phyloP scores from a whole-genome alignment of 1,284 basidiomycete species.

The Tylopilus sp. region DNA sequence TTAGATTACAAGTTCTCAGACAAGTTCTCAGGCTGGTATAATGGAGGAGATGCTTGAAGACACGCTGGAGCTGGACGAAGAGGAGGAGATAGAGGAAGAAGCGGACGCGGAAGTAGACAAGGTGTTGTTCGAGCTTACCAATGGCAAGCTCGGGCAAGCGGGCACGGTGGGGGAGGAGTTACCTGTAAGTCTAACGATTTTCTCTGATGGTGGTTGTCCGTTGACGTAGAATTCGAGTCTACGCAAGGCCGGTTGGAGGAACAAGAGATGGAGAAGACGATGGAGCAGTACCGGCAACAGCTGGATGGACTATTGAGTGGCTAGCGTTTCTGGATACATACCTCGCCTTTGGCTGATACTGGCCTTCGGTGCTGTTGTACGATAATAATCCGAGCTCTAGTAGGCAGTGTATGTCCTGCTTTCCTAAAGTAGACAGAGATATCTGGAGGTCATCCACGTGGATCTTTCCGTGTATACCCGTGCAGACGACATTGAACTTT shows the following conservation, averaged over 20 bases:
- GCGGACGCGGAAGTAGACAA: conserved; percentile 98
- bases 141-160: conserved; percentile 89
- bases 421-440: conserved; percentile 12
- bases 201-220: conserved; percentile 1
- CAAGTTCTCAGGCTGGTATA: conserved; percentile 69
- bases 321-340: conserved; percentile 33
- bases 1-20: conserved; percentile 8
- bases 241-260: conserved; percentile 64
- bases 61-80: conserved; percentile 82
- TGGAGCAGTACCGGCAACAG: conserved; percentile 85
- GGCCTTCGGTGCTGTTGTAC: conserved; percentile 3
- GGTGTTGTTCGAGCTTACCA: conserved; percentile 92
- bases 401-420: not conserved
- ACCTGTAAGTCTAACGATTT: conserved; percentile 58
- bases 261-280: conserved; percentile 77
- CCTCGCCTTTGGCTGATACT: conserved; percentile 11
- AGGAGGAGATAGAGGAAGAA: conserved; percentile 94
- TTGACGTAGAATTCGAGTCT: conserved; percentile 36
- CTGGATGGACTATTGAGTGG: conserved; percentile 80
- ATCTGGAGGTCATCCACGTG: conserved; percentile 20
- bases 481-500: conserved; percentile 4
- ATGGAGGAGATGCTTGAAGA: conserved; percentile 94
- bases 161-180: conserved; percentile 70
- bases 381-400: conserved; percentile 10
- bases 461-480: conserved; percentile 24